Base-by-base conservation (phyloP, 2,329 filamentous ascomycete species). In the Emergomyces orientalis region DNA sequence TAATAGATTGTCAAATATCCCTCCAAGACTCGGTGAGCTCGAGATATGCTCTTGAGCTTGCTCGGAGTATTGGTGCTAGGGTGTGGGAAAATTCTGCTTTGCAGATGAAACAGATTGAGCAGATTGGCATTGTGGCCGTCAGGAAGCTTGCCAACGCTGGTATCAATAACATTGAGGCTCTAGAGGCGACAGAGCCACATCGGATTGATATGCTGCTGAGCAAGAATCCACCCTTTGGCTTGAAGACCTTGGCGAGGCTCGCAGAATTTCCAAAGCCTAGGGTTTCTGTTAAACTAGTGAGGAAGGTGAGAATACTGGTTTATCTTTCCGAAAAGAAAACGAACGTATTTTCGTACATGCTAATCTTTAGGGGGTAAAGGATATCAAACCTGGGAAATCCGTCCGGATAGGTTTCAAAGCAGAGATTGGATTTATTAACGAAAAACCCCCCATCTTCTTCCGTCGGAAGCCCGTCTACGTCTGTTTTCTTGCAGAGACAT, bases 211-310 rank as follows among this genome's bases (percentile, higher is more conserved):
- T 86, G 57, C 77, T 91, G 30, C 74, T 96, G 56, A 88, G 86
- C 66, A 87, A 88, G 61, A 91, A 96, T 67, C 90, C 91, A 0
- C 91, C 93, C 0, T 96, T 89, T 71, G 94, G 93, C 0, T 81
- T 84, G 54, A 87, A 87, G 51, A 71, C 95, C 51, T 77, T 89
- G 17, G 83, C 85, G 14, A 79, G 80, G 25, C 75, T 94, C 11
- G 82, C 82, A 1, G 80, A 81, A 0, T 97, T 97, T 69, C 94
- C 94, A 0, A 85, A 84, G 66, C 76, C 87, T 63, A 77, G 81
- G 39, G 77, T 88, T 2, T 79, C 80, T 5, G 69, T 86, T 14
- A 80, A 82, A 63, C 75, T 82, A 63, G 72, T 78, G 34, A 78
- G 78, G 4, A 79, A 80, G 67, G 82, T 79, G 64, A 60, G 67